These are phyloP conservation scores for Physaria fendleri DNA, from an alignment of 345 rosid genomes.

Conservation along the genomic window DNA sequence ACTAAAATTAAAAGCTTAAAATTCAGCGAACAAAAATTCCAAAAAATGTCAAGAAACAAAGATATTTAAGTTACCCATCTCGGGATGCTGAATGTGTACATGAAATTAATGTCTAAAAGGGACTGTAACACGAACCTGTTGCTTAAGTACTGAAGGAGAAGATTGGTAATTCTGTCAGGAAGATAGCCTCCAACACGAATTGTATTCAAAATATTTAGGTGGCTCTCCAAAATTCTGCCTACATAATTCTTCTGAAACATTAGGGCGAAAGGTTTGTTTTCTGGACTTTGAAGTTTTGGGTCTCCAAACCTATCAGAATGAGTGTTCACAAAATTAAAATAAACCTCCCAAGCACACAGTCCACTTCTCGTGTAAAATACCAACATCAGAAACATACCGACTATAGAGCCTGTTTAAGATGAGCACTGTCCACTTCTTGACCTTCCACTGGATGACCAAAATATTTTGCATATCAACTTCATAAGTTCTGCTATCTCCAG, in stretches of 20 bases:
- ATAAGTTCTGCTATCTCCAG: conserved; percentile 85
- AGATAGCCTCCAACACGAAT: conserved; percentile 87
- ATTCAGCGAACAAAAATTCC: not conserved
- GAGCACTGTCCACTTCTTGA: conserved; percentile 99
- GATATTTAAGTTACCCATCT: not conserved
- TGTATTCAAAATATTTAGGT: conserved; percentile 70
- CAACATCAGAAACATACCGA: conserved; percentile 39
- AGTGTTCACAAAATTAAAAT: not conserved
- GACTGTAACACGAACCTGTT: conserved; percentile 56
- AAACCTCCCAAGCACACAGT: not conserved
- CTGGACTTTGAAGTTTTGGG: conserved; percentile 78
- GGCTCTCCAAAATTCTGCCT: conserved; percentile 89
- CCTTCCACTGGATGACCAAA: conserved; percentile 99
- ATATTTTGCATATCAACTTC: conserved; percentile 95
- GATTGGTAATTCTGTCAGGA: conserved; percentile 94
- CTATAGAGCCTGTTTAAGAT: conserved; percentile 90
- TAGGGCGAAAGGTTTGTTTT: conserved; percentile 79
- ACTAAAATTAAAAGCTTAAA: not conserved
- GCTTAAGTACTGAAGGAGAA: conserved; percentile 89
- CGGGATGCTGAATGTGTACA: conserved; percentile 1
- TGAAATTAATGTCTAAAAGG: conserved; percentile 5
- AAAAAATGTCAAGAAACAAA: not conserved
- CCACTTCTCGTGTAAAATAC: not conserved
- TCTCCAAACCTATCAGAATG: conserved; percentile 84
- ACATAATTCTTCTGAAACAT: conserved; percentile 91